Evolutionary conservation across 768 basidiomycete genomes (phyloP).

Genomic region (Kwoniella dejecticola): DNA sequence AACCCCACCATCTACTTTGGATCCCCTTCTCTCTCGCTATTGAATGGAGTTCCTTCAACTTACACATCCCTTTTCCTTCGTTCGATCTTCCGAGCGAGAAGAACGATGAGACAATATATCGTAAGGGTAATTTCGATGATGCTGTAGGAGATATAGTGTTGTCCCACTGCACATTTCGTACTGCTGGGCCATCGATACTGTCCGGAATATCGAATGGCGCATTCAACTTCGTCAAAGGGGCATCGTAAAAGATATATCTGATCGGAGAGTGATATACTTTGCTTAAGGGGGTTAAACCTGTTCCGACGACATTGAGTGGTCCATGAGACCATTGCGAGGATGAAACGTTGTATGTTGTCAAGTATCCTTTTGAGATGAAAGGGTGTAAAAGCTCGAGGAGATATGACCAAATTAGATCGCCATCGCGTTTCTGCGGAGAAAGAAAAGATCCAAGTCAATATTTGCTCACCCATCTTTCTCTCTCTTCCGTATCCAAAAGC

Average conservation of each 20-base stretch:
- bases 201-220: conserved; percentile 18
- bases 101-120: not conserved
- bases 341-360: conserved; percentile 25
- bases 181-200: conserved; percentile 9
- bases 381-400: conserved; percentile 27
- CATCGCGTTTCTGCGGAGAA: conserved; percentile 29
- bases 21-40: conserved; percentile 23
- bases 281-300: conserved; percentile 34
- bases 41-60: not conserved
- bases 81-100: not conserved
- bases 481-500: too few species aligned
- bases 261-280: conserved; percentile 15
- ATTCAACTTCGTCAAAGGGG: conserved; percentile 18
- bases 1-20: conserved; percentile 33
- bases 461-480: too few species aligned
- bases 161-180: conserved; percentile 23
- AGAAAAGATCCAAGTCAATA: not conserved
- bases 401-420: conserved; percentile 33
- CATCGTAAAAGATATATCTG: conserved; percentile 42
- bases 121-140: conserved; percentile 26
- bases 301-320: conserved; percentile 39
- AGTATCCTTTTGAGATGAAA: conserved; percentile 31
- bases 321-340: conserved; percentile 23
- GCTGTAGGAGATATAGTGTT: conserved; percentile 33
- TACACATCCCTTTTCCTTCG: not conserved